These are phyloP conservation scores for Xylariaceae sp. DNA, from an alignment of 2,329 filamentous ascomycete genomes.

Conservation along the genomic window DNA sequence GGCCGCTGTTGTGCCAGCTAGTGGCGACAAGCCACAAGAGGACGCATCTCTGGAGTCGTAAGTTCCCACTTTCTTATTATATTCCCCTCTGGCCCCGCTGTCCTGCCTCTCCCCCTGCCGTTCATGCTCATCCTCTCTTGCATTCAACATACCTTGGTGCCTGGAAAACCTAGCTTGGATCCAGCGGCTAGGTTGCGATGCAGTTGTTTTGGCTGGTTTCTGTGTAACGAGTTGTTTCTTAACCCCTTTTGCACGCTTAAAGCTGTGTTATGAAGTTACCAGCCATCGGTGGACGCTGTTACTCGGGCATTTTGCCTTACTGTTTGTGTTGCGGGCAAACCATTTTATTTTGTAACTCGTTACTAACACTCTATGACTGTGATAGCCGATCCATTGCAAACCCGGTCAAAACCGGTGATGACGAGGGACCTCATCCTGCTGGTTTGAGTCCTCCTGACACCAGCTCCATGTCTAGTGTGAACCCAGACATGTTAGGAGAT, in stretches of 20 bases:
- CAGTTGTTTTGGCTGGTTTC: not conserved
- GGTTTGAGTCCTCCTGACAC: conserved; percentile 43
- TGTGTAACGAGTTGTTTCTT: no score
- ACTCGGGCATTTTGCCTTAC: not conserved
- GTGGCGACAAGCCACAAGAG: conserved; percentile 13
- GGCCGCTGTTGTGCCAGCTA: conserved; percentile 1
- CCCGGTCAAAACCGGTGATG: conserved; percentile 31
- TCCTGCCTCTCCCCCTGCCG: not conserved
- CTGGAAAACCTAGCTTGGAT: not conserved
- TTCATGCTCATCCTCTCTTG: not conserved
- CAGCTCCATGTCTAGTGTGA: conserved; percentile 38
- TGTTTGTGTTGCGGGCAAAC: not conserved
- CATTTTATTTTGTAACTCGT: not conserved
- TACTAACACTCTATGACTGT: conserved; percentile 12
- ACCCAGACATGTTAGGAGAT: conserved; percentile 42
- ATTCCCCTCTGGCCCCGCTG: not conserved
- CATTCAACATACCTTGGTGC: not conserved
- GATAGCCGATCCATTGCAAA: conserved; percentile 20
- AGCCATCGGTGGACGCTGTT: not conserved
- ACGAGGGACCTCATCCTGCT: conserved; percentile 34
- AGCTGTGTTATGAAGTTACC: no score
- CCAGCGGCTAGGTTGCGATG: not conserved
- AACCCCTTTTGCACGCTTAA: no score
- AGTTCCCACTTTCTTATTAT: conserved; percentile 4
- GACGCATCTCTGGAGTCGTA: conserved; percentile 13